Base-by-base conservation (phyloP, 495 filamentous ascomycete genomes). In the Penicillium robsamsonii region DNA sequence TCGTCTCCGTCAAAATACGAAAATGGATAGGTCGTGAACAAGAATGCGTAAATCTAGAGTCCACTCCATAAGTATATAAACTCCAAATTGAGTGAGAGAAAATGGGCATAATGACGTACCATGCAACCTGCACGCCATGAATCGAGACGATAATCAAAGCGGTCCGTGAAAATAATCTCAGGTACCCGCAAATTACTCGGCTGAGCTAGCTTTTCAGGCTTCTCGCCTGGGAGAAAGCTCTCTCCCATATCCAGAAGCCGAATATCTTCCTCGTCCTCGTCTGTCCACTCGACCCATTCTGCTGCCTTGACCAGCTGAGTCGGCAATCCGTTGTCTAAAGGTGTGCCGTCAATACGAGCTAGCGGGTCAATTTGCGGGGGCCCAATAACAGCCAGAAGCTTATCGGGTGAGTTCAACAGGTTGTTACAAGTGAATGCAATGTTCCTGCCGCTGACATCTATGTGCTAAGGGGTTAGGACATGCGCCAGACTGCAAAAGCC, bases 91-190 rank as follows among this genome's bases (percentile, higher is more conserved):
- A 7, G 15, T 37, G 2, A 37, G 2, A 5, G 13, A 46, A 29
- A 57, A 46, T 33, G 31, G 31, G 24, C 22, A 56, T 59, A 5
- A 48, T 48, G 5, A 46, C 55, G 3, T 69, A 79, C 72, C 55
- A 64, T 64, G 52, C 66, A 69, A 8, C 72, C 74, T n/a, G 55
- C 61, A n/a, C 68, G 65, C 74, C 70, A 79, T 38, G 78, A 54
- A 51, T 78, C 74, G 35, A 75, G 46, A n/a, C 68, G 60, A 54
- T 69, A 62, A 62, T 79, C 68, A 65, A 77, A 73, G 0, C 33
- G 9, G n/a, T 65, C 53, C 0, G 55, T 72, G 46, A 78, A 73
- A 53, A 77, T 71, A 13, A 63, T 71, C 58, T 79, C 71, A 10
- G 73, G 75, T 24, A 64, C 68, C 51, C 57, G 56, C 35, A 77